A percentile compares a stretch with the other conserved stretches of the same genome.
phyloP scores from a whole-genome alignment of 164 flowering plant species.

The Tinospora cordifolia region DNA sequence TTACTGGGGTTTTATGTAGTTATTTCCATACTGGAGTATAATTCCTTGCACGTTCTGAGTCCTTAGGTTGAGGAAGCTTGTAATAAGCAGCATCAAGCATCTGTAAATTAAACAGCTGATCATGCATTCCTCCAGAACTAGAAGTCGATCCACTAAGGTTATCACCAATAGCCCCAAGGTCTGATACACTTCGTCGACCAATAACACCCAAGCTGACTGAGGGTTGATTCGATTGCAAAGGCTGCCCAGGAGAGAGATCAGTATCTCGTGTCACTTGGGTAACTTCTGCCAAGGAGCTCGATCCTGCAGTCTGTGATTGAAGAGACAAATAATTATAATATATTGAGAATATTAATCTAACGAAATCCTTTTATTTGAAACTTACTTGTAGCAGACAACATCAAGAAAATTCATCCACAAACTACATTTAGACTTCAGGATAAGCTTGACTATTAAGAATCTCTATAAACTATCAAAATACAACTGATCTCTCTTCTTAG shows the following conservation, averaged over 20 bases:
- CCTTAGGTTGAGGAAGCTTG: constrained; percentile 91
- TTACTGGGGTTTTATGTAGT: not conserved
- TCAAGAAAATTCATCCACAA: not conserved
- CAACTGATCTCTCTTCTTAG: too few relatives aligned
- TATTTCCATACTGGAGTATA: constrained; percentile 65
- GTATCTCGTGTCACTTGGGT: constrained; percentile 47
- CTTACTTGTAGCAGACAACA: not conserved
- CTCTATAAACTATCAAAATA: too few relatives aligned
- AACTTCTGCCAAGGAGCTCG: constrained; percentile 54
- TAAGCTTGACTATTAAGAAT: not conserved
- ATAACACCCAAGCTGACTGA: constrained; percentile 76
- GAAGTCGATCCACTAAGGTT: constrained; percentile 45
- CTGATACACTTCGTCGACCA: constrained; percentile 88
- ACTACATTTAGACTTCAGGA: not conserved
- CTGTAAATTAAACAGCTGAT: constrained; percentile 62
- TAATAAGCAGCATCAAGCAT: constrained; percentile 86
- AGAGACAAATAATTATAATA: not conserved
- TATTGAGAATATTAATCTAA: not conserved
- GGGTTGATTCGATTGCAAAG: constrained; percentile 61
- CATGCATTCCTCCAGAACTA: constrained; percentile 57
- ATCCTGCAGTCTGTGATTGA: constrained; percentile 46
- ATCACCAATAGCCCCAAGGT: constrained; percentile 92
- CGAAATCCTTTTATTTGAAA: too few relatives aligned
- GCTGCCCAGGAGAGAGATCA: constrained; percentile 85
- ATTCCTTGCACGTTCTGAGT: constrained; percentile 81